Evolutionary conservation across 257 asterid species (phyloP).

Genomic region (Petunia secreta): DNA sequence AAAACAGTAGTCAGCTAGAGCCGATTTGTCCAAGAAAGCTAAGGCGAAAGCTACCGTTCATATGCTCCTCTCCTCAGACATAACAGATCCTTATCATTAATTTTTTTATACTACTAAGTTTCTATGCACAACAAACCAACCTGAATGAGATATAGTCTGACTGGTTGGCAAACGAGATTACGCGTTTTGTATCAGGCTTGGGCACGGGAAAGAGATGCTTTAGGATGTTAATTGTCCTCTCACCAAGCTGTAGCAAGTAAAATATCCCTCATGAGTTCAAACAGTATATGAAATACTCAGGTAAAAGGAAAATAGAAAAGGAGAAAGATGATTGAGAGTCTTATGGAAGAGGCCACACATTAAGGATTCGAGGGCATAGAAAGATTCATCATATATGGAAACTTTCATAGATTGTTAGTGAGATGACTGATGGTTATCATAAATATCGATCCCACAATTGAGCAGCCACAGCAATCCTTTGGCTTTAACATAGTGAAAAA

Average conservation of each 20-base stretch:
- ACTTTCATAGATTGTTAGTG: too few species aligned
- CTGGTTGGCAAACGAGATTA: conserved; percentile 72
- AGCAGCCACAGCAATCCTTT: too few species aligned
- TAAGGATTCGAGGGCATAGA: too few species aligned
- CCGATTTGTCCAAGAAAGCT: background rate
- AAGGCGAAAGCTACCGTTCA: background rate
- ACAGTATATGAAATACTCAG: background rate
- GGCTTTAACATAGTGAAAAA: too few species aligned
- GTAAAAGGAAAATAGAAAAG: too few species aligned
- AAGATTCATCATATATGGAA: too few species aligned
- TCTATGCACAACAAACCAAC: conserved; percentile 40
- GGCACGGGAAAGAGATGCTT: conserved; percentile 89
- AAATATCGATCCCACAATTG: too few species aligned
- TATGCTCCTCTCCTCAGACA: background rate
- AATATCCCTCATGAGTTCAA: conserved; percentile 20
- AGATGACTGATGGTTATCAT: too few species aligned
- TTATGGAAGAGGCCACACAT: too few species aligned
- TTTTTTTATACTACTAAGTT: background rate
- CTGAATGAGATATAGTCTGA: conserved; percentile 88
- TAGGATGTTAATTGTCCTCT: conserved; percentile 74
- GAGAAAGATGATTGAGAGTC: too few species aligned
- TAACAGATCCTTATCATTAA: background rate
- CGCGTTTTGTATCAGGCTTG: conserved; percentile 82
- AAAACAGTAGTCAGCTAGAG: too few species aligned
- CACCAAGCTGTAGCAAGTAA: conserved; percentile 66